Evolutionary conservation across 2,329 filamentous ascomycete species (phyloP), one percentile per base, ranked within the genome.

Genomic region (Fusarium sterilihyphosum): DNA sequence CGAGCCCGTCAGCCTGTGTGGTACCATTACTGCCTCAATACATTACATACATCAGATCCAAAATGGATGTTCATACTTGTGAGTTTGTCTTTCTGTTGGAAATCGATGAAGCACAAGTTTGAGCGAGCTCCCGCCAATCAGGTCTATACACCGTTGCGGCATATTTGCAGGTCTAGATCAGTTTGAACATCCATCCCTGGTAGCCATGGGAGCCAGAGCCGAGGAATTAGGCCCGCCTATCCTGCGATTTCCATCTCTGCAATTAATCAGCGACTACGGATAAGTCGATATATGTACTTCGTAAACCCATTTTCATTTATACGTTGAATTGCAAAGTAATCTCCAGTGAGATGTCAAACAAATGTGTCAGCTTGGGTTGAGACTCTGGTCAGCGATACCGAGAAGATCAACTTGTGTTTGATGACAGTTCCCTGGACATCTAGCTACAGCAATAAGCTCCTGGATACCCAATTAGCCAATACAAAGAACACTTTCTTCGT

Each of bases 141-240:
- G 18, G 40, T 35, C 38, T 56, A 59, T 66, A 65, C 53, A 61
- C 63, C 70, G 52, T 43, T 75, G 76, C 70, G 76, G 76, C 70
- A 78, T 78, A 78, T 76, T 70, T 56, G 57, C 49, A 70, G 65
- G 76, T 65, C 73, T 73, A 64, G 74, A 78, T 75, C 68, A 78
- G 65, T 70, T 67, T 61, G 29, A 38, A 41, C n/a, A 74, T 74
- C 68, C 73, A 72, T 76, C 73, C 71, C 63, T 69, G 68, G 69
- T 71, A 59, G 67, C 66, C 75, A 71, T 73, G 73, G 75, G 33
- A 53, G 18, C 22, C 63, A 65, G 69, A 76, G 65, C 75, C 73
- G 75, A 78, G 77, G 77, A 69, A 73, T 69, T 67, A 78, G 77
- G 75, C 69, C 75, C 75, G 75, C 64, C 76, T 77, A 73, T 73